Percentiles rank a stretch among this genome's conserved stretches.
These are phyloP conservation scores for Colletotrichum chlorophyti DNA, from an alignment of 2,329 filamentous ascomycete species.

Conservation along the genomic window DNA sequence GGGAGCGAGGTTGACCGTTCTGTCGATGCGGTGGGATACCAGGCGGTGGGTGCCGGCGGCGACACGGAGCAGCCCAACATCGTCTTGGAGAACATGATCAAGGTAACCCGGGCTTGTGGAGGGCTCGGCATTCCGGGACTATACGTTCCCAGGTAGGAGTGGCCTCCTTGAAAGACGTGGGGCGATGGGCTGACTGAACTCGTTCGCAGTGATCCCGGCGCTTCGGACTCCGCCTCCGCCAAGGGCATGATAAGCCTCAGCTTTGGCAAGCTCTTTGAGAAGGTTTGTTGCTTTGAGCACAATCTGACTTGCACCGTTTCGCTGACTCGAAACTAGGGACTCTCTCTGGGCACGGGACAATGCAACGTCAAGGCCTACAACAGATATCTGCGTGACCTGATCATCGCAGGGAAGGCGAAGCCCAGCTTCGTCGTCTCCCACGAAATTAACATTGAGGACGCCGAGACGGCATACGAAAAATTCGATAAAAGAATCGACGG, in stretches of 20 bases:
- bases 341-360: slow-evolving; percentile 66
- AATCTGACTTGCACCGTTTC: no score
- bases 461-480: slow-evolving; percentile 66
- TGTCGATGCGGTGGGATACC: slow-evolving; percentile 71
- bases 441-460: slow-evolving; percentile 68
- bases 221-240: slow-evolving; percentile 64
- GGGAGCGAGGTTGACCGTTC: slow-evolving; percentile 64
- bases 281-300: slow-evolving; percentile 47
- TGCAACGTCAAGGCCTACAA: slow-evolving; percentile 76
- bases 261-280: slow-evolving; percentile 74
- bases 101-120: slow-evolving; percentile 65
- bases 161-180: neutral
- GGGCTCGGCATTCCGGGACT: slow-evolving; percentile 67
- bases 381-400: slow-evolving; percentile 69
- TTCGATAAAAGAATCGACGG: slow-evolving; percentile 72
- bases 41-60: slow-evolving; percentile 62
- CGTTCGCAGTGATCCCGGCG: slow-evolving; percentile 63
- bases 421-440: slow-evolving; percentile 72
- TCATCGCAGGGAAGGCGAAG: slow-evolving; percentile 68
- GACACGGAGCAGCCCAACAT: slow-evolving; percentile 67
- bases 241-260: slow-evolving; percentile 69
- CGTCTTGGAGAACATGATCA: slow-evolving; percentile 69
- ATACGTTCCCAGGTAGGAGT: slow-evolving; percentile 44
- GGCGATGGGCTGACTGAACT: neutral
- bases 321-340: slow-evolving; percentile 48